These are phyloP conservation scores for Beauveria varroae DNA, from an alignment of 2,329 filamentous ascomycete species.

Conservation along the genomic window DNA sequence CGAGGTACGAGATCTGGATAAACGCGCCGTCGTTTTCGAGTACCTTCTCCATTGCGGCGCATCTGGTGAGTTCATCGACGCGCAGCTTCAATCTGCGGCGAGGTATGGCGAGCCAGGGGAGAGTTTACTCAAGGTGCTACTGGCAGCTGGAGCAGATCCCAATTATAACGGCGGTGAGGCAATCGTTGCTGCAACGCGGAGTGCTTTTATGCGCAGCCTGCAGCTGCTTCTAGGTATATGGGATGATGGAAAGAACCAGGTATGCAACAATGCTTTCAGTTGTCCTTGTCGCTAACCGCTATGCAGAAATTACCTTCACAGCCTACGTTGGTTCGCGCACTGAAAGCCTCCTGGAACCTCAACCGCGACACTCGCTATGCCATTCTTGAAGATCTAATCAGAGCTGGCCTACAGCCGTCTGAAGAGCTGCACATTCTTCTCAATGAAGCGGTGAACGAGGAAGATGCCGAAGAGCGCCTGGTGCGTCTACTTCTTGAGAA, in stretches of 20 bases:
- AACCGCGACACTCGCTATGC: constrained; percentile 39
- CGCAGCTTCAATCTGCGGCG: constrained; percentile 45
- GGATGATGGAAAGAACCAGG: constrained; percentile 33
- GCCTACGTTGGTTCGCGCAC: constrained; percentile 39
- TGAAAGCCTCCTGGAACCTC: constrained; percentile 48
- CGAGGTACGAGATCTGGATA: constrained; percentile 41
- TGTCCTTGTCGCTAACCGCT: constrained; percentile 9
- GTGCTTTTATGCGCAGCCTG: constrained; percentile 41
- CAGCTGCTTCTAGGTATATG: constrained; percentile 44
- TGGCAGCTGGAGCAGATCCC: constrained; percentile 45
- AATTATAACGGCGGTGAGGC: constrained; percentile 49
- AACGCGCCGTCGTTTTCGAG: constrained; percentile 41
- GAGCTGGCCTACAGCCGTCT: constrained; percentile 39
- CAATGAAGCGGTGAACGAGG: constrained; percentile 45
- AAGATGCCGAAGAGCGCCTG: constrained; percentile 39
- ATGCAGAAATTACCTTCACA: constrained; percentile 38
- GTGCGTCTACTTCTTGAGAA: constrained; percentile 41
- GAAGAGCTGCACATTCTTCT: constrained; percentile 45
- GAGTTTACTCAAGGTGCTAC: constrained; percentile 41
- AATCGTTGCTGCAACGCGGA: constrained; percentile 45
- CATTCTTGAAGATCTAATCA: constrained; percentile 42
- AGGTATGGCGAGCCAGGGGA: constrained; percentile 42
- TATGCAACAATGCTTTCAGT: constrained; percentile 17
- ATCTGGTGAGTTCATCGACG: constrained; percentile 41
- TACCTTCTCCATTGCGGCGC: constrained; percentile 44